Evolutionary conservation across 2,329 filamentous ascomycete genomes (phyloP).

Genomic region (Rhynchosporium graminicola): DNA sequence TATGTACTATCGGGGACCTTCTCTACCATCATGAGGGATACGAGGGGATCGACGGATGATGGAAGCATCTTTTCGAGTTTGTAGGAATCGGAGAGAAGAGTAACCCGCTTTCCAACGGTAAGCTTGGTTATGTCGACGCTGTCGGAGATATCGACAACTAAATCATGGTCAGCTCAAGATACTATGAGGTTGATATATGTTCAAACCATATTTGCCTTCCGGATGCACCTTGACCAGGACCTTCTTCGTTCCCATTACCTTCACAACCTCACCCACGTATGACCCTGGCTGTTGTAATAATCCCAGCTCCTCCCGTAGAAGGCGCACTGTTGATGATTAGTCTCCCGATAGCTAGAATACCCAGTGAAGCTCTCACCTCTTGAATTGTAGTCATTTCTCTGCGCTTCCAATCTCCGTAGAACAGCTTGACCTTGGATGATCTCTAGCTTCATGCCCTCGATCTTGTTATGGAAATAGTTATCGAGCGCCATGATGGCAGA

Average conservation of each 20-base stretch:
- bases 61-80: conserved; percentile 98
- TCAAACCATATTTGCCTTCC: conserved; percentile 97
- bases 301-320: conserved; percentile 93
- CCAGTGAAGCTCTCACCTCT: conserved; percentile 48
- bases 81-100: conserved; percentile 94
- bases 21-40: conserved; percentile 99
- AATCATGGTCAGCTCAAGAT: conserved; percentile 26
- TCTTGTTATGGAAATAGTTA: conserved; percentile 99
- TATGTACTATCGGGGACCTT: conserved; percentile 99
- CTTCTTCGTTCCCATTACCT: conserved; percentile 99
- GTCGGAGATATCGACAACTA: conserved; percentile 95
- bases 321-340: conserved; percentile 60
- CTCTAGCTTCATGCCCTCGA: conserved; percentile 99
- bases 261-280: conserved; percentile 99
- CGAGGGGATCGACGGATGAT: conserved; percentile 95
- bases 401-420: conserved; percentile 89
- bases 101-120: conserved; percentile 95
- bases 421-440: conserved; percentile 98
- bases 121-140: conserved; percentile 94
- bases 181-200: background rate
- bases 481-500: conserved; percentile 86
- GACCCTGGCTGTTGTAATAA: conserved; percentile 95
- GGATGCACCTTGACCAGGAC: conserved; percentile 98
- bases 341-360: background rate
- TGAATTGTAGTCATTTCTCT: conserved; percentile 99